Evolutionary conservation across 73 alveolate species (phyloP).

Genomic region (Diophrys appendiculata): DNA sequence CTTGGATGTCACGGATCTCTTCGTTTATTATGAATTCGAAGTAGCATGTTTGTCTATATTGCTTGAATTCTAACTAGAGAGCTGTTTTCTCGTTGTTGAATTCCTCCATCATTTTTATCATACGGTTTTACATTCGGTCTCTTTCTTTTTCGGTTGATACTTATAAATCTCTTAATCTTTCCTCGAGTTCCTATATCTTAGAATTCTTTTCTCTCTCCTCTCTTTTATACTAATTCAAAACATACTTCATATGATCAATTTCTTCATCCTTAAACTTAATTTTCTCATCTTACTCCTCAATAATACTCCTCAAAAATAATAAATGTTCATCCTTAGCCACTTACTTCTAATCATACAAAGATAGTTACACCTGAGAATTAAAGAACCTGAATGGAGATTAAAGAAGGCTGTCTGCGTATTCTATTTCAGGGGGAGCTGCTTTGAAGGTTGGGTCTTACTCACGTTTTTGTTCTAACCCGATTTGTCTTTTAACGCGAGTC

Average conservation of each 20-base stretch:
- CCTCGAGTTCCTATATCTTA: conserved; percentile 2
- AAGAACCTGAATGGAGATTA: neutral
- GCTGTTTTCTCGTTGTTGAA: neutral
- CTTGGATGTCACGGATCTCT: neutral
- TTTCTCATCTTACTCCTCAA: too few species aligned
- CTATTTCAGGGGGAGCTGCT: neutral
- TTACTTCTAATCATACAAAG: neutral
- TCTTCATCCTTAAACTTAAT: neutral
- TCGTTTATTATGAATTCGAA: neutral
- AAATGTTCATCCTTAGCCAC: neutral
- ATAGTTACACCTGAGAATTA: neutral
- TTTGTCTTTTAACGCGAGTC: neutral
- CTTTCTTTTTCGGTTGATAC: neutral
- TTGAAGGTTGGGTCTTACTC: neutral
- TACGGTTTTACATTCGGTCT: neutral
- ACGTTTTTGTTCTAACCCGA: neutral
- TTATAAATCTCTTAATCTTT: neutral
- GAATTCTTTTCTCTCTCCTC: neutral
- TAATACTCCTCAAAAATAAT: too few species aligned
- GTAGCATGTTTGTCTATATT: neutral
- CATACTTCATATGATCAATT: neutral
- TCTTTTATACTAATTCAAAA: neutral
- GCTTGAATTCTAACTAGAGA: neutral
- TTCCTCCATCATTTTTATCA: neutral
- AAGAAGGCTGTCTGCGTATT: neutral